Percentiles rank a stretch among this genome's conserved stretches.
Conservation (phyloP, 495 filamentous ascomycete species). For the Cenococcum geophilum region DNA sequence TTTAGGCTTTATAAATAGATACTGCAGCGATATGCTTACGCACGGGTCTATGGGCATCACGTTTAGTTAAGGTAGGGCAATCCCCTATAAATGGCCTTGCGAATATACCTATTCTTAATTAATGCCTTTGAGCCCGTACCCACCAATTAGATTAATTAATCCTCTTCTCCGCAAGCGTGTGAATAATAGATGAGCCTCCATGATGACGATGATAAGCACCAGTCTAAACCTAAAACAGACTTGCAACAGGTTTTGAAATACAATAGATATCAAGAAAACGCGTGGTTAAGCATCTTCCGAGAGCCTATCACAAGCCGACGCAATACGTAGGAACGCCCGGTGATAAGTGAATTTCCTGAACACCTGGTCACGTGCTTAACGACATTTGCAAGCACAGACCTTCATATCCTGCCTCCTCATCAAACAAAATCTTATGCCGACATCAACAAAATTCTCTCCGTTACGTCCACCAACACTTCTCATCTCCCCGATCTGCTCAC, state of each 20-base stretch:
- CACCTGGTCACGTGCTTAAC: neutral
- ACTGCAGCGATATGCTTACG: too few relatives aligned
- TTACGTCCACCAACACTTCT: neutral
- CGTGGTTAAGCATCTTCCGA: too few relatives aligned
- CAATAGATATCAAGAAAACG: too few relatives aligned
- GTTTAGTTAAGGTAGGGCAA: too few relatives aligned
- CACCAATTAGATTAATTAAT: too few relatives aligned
- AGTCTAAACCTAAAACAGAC: neutral
- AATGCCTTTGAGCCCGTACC: too few relatives aligned
- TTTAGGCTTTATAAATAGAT: too few relatives aligned
- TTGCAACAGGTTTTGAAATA: neutral
- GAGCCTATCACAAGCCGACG: too few relatives aligned
- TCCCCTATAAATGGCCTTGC: too few relatives aligned
- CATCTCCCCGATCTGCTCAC: neutral
- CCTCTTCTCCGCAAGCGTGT: too few relatives aligned
- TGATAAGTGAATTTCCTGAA: neutral
- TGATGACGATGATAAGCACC: neutral
- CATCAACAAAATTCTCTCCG: neutral
- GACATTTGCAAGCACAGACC: neutral
- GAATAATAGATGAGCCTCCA: neutral
- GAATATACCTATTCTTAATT: too few relatives aligned
- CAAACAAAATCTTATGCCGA: conserved; percentile 1
- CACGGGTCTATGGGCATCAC: too few relatives aligned
- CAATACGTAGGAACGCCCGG: neutral
- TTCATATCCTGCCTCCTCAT: neutral